A percentile compares a stretch with the other conserved stretches of the same genome.
These are phyloP conservation scores for Kwoniella sp. DNA, from an alignment of 768 basidiomycete genomes.

Conservation along the genomic window DNA sequence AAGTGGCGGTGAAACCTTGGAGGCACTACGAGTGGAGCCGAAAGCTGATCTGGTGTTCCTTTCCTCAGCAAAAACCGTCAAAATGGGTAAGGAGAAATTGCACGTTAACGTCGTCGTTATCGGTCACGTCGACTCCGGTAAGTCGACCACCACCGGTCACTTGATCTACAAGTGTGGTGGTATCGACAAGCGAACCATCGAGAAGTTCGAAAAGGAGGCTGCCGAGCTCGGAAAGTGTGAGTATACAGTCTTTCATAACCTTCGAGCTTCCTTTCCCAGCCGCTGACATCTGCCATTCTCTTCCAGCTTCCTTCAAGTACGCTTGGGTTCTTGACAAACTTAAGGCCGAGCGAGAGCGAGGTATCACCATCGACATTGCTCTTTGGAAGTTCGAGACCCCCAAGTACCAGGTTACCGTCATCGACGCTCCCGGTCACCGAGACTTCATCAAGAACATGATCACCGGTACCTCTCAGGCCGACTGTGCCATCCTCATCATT, in stretches of 20 bases:
- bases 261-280: conserved; percentile 28
- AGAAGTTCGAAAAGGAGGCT: conserved; percentile 99
- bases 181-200: conserved; percentile 80
- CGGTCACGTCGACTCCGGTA: conserved; percentile 82
- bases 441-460: conserved; percentile 99
- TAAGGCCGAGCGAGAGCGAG: conserved; percentile 99
- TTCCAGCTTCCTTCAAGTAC: conserved; percentile 60
- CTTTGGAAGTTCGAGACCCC: conserved; percentile 99
- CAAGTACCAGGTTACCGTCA: conserved; percentile 85
- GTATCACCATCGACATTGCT: conserved; percentile 99
- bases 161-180: conserved; percentile 99
- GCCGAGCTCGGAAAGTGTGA: conserved; percentile 99
- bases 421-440: conserved; percentile 94
- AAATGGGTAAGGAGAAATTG: conserved; percentile 52
- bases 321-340: conserved; percentile 99
- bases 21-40: too few species aligned
- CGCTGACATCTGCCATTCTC: neutral
- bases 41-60: neutral
- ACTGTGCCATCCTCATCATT: conserved; percentile 99
- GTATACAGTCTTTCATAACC: conserved; percentile 73
- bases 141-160: conserved; percentile 99
- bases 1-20: too few species aligned
- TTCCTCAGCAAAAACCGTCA: conserved; percentile 27
- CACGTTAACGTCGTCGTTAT: conserved; percentile 66
- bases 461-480: conserved; percentile 99